These are phyloP conservation scores for Geosiphon pyriformis DNA, from an alignment of 192 early-diverging fungal genomes.

Conservation along the genomic window DNA sequence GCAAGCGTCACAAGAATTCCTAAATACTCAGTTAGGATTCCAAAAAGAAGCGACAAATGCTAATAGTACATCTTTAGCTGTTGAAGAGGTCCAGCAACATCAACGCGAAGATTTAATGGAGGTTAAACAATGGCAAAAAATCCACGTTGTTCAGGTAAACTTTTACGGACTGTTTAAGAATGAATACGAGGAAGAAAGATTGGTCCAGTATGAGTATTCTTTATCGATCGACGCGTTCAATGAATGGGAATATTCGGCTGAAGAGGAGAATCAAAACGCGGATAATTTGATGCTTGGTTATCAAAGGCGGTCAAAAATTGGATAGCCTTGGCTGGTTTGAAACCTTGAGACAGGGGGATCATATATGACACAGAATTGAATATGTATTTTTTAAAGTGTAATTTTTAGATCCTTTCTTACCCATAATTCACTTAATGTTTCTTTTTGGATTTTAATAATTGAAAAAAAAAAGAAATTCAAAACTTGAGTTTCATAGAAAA, in stretches of 20 bases:
- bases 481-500: too few species aligned
- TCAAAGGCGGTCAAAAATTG: too few species aligned
- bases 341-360: too few species aligned
- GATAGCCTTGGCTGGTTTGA: too few species aligned
- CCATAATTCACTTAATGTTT: too few species aligned
- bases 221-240: background rate
- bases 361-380: too few species aligned
- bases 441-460: too few species aligned
- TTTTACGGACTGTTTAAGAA: background rate
- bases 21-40: background rate
- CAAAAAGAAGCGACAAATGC: background rate
- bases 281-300: background rate
- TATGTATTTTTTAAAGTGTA: too few species aligned
- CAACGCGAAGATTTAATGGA: slow-evolving; percentile 12
- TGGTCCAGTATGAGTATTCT: slow-evolving; percentile 11
- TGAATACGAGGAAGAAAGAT: slow-evolving; percentile 20
- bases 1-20: background rate
- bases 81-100: background rate
- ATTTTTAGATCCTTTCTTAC: too few species aligned
- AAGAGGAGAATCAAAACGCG: background rate
- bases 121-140: slow-evolving; percentile 11
- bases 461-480: too few species aligned
- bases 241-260: slow-evolving; percentile 13
- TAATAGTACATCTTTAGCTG: background rate
- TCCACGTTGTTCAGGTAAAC: slow-evolving; percentile 4